Evolutionary conservation across 306 rosid genomes (phyloP).

Genomic region (Hippophae gyantsensis): DNA sequence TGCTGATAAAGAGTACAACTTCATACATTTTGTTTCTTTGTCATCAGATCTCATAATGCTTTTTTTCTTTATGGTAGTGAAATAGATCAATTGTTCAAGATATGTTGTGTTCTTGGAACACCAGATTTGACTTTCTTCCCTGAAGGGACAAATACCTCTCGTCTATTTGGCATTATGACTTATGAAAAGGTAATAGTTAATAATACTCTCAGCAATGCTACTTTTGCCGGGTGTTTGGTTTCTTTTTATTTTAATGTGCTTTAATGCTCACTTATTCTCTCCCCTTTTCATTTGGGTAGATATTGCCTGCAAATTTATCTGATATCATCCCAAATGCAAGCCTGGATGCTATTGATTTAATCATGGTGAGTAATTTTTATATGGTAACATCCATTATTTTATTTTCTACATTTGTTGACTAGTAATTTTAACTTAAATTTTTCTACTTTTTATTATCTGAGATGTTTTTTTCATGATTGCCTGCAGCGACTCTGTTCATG

Average conservation of each 20-base stretch:
- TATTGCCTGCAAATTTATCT: conserved; percentile 54
- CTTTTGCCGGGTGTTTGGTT: neutral
- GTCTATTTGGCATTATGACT: conserved; percentile 37
- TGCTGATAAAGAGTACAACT: neutral
- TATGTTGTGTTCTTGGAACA: conserved; percentile 56
- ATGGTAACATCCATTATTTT: conserved; percentile 7
- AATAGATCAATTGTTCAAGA: conserved; percentile 78
- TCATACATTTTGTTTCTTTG: conserved; percentile 3
- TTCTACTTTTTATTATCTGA: conserved; percentile 4
- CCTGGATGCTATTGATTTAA: conserved; percentile 72
- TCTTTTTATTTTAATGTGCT: conserved; percentile 7
- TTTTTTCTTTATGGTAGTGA: conserved; percentile 46
- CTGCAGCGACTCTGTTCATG: conserved; percentile 59
- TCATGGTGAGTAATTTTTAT: conserved; percentile 39
- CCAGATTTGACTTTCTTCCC: conserved; percentile 58
- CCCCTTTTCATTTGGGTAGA: conserved; percentile 28
- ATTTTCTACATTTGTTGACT: conserved; percentile 2
- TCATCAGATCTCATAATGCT: conserved; percentile 4
- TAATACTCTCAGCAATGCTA: too few species aligned
- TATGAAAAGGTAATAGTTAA: conserved; percentile 47
- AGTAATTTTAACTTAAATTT: conserved; percentile 2
- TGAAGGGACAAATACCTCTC: conserved; percentile 40
- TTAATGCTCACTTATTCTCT: conserved; percentile 2
- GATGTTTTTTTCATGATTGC: conserved; percentile 17
- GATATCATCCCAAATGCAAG: conserved; percentile 70